A percentile compares a stretch with the other conserved stretches of the same genome.
Conservation (phyloP, 2,329 filamentous ascomycete species). For the Geosmithia flava region DNA sequence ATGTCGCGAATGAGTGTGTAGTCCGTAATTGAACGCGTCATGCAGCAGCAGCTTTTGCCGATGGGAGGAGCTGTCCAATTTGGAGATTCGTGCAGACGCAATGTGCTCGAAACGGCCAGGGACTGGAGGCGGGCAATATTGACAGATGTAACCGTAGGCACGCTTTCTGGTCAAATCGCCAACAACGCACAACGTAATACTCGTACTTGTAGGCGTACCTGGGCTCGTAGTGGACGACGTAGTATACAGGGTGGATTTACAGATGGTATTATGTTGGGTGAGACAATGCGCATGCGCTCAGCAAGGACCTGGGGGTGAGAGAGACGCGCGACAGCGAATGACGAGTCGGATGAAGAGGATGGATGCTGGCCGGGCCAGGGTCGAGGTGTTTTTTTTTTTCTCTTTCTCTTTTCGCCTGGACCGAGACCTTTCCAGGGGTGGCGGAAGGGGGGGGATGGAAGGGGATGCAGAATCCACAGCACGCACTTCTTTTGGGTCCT, state of each 20-base stretch:
- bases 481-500: not conserved
- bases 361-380: not conserved
- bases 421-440: not conserved
- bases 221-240: not conserved
- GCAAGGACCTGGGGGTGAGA: not conserved
- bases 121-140: not conserved
- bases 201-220: not conserved
- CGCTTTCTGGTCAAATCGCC: not conserved
- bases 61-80: not conserved
- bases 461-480: not conserved
- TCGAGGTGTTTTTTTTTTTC: not conserved
- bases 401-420: not conserved
- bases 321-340: not conserved
- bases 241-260: not conserved
- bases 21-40: not conserved
- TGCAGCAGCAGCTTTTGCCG: constrained; percentile 1
- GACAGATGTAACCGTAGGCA: not conserved
- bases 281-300: not conserved
- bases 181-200: not conserved
- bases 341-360: not conserved
- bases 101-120: not conserved
- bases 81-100: not conserved
- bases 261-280: not conserved
- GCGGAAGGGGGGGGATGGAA: not conserved
- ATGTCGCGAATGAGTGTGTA: not conserved